Conservation (phyloP, 352 stramenopile species). For the Pythium rishiriense region DNA sequence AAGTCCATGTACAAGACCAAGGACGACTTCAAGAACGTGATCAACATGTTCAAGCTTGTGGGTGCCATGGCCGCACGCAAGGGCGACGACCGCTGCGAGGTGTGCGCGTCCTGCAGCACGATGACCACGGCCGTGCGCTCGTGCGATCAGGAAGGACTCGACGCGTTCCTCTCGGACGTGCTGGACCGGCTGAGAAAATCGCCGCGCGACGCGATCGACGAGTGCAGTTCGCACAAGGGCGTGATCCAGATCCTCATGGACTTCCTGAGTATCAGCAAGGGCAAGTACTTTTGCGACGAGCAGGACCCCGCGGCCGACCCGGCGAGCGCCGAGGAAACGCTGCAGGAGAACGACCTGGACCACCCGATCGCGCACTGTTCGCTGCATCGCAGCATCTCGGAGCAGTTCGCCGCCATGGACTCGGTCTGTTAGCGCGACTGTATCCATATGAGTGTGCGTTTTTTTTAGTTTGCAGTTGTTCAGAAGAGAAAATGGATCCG, state of each 20-base stretch:
- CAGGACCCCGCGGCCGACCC: conserved; percentile 28
- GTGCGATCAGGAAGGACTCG: conserved; percentile 56
- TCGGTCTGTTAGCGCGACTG: conserved; percentile 59
- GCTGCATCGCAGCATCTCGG: conserved; percentile 72
- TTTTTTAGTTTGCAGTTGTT: conserved; percentile 13
- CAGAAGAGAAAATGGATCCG: conserved; percentile 2
- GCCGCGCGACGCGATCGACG: conserved; percentile 39
- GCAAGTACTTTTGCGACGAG: conserved; percentile 74
- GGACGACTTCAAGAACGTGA: conserved; percentile 79
- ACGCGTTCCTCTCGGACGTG: conserved; percentile 54
- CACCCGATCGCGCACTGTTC: conserved; percentile 72
- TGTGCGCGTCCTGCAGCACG: conserved; percentile 54
- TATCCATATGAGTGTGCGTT: conserved; percentile 6
- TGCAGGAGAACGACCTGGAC: conserved; percentile 58
- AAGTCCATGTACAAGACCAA: conserved; percentile 83
- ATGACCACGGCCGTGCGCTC: conserved; percentile 37
- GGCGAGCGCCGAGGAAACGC: conserved; percentile 14
- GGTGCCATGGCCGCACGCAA: conserved; percentile 60
- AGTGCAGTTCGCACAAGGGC: conserved; percentile 67
- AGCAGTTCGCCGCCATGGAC: conserved; percentile 75
- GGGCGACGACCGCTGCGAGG: conserved; percentile 47
- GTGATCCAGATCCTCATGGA: conserved; percentile 85
- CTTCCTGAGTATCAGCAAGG: conserved; percentile 75
- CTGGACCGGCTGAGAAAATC: conserved; percentile 61
- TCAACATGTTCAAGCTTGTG: conserved; percentile 82